Evolutionary conservation across 2,329 filamentous ascomycete species (phyloP).

Genomic region (Cladophialophora chaetospira): DNA sequence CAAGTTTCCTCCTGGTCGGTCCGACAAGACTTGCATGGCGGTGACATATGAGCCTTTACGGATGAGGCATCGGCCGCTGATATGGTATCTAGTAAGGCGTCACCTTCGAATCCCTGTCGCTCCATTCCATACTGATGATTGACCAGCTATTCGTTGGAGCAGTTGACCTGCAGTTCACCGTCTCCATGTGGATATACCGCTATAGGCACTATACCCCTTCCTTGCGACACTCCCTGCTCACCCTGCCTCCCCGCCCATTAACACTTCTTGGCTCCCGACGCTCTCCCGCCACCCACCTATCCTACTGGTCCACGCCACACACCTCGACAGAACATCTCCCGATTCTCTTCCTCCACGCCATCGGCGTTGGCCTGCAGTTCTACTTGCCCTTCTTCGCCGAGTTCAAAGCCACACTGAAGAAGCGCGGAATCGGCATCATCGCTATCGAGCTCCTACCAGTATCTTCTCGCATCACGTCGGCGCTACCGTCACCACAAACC

Average conservation of each 20-base stretch:
- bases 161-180: conserved; percentile 41
- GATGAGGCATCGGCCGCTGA: conserved; percentile 61
- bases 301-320: conserved; percentile 68
- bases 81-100: conserved; percentile 64
- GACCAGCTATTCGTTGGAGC: background rate
- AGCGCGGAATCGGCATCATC: conserved; percentile 34
- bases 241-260: background rate
- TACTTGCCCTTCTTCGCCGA: conserved; percentile 61
- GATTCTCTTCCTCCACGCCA: conserved; percentile 69
- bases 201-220: background rate
- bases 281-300: background rate
- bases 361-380: conserved; percentile 67
- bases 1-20: conserved; percentile 56
- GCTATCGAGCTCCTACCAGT: conserved; percentile 39
- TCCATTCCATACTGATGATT: conserved; percentile 45
- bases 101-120: background rate
- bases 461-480: conserved; percentile 61
- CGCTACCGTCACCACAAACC: conserved; percentile 54
- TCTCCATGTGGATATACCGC: background rate
- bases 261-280: background rate
- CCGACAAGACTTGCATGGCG: conserved; percentile 59
- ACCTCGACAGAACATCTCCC: conserved; percentile 59
- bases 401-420: conserved; percentile 64
- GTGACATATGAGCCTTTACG: conserved; percentile 64
- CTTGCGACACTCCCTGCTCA: background rate